A percentile compares a stretch with the other conserved stretches of the same genome.
These are phyloP conservation scores for Tillandsia fasciculata DNA, from an alignment of 176 grass and related monocot genomes.

Conservation along the genomic window DNA sequence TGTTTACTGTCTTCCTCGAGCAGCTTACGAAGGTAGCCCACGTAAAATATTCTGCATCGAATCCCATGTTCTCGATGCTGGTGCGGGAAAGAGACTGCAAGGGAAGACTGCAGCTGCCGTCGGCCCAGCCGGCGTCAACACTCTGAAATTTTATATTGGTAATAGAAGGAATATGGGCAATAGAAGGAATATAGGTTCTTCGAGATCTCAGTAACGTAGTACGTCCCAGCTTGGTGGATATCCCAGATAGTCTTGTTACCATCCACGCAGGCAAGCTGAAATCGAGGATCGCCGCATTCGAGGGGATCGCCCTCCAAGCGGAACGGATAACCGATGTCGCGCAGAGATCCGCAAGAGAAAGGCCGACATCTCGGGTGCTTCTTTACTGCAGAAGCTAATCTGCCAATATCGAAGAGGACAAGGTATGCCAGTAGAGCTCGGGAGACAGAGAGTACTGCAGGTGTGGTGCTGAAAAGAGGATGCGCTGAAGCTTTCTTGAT, in stretches of 20 bases:
- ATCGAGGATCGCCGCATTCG: background rate
- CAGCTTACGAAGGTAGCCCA: background rate
- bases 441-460: too few species aligned
- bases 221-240: background rate
- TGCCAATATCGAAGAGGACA: background rate
- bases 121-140: background rate
- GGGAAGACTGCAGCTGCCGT: background rate
- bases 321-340: background rate
- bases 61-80: background rate
- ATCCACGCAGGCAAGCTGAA: background rate
- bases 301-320: background rate
- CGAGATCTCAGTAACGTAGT: background rate
- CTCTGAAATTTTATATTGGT: background rate
- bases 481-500: background rate
- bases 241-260: background rate
- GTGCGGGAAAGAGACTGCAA: background rate
- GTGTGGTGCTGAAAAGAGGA: too few species aligned
- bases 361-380: background rate
- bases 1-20: background rate
- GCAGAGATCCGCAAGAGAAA: background rate
- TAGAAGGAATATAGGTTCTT: background rate
- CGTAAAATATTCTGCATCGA: background rate
- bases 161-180: too few species aligned
- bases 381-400: background rate
- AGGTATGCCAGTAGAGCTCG: background rate